Percentiles rank a stretch among this genome's conserved stretches.
These are phyloP conservation scores for Fusarium ramigenum DNA, from an alignment of 2,329 filamentous ascomycete genomes.

Conservation along the genomic window DNA sequence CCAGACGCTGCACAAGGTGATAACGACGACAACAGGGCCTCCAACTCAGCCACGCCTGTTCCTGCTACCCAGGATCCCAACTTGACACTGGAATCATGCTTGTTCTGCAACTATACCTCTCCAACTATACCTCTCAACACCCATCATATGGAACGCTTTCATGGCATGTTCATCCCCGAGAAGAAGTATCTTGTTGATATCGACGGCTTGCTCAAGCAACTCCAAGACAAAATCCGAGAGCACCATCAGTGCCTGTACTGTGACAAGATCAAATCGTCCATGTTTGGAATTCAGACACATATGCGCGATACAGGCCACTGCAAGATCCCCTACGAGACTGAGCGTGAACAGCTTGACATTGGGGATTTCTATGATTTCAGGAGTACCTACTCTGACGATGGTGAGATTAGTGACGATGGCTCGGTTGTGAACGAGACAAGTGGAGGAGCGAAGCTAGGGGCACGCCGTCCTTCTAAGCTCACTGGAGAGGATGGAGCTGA, in stretches of 20 bases:
- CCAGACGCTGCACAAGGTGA: slow-evolving; percentile 57
- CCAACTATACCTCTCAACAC: slow-evolving; percentile 79
- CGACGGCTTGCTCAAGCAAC: slow-evolving; percentile 80
- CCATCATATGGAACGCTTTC: slow-evolving; percentile 88
- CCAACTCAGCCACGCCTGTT: slow-evolving; percentile 54
- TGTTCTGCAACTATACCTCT: slow-evolving; percentile 93
- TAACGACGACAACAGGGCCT: slow-evolving; percentile 51
- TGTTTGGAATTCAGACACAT: slow-evolving; percentile 88
- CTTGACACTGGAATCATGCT: slow-evolving; percentile 67
- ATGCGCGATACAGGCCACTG: slow-evolving; percentile 98
- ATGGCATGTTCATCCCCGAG: slow-evolving; percentile 97
- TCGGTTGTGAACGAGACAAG: slow-evolving; percentile 53
- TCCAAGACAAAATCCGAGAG: slow-evolving; percentile 82
- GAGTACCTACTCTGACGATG: slow-evolving; percentile 90
- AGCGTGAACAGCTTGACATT: slow-evolving; percentile 91
- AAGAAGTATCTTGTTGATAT: slow-evolving; percentile 83
- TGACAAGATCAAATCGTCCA: slow-evolving; percentile 80
- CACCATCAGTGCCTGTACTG: slow-evolving; percentile 89
- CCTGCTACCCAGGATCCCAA: slow-evolving; percentile 48
- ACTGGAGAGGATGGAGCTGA: slow-evolving; percentile 61
- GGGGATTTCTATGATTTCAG: slow-evolving; percentile 98
- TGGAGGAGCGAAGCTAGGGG: slow-evolving; percentile 76
- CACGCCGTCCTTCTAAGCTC: slow-evolving; percentile 63
- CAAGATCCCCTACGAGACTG: slow-evolving; percentile 90
- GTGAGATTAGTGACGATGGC: slow-evolving; percentile 67